phyloP scores from a whole-genome alignment of 1,284 basidiomycete genomes.

The Ustilago cynodontis region DNA sequence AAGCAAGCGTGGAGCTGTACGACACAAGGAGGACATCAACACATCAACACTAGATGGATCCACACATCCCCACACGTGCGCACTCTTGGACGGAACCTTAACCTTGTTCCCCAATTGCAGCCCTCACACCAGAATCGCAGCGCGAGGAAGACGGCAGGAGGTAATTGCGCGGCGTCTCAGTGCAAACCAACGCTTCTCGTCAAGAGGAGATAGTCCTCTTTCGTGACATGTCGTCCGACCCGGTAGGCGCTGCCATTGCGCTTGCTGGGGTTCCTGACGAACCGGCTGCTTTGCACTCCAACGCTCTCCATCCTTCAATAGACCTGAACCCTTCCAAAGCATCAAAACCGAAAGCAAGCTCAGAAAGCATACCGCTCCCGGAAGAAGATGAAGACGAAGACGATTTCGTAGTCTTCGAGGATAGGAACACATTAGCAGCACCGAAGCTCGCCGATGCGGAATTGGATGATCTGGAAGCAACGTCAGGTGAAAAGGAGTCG shows the following conservation, averaged over 20 bases:
- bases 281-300: slow-evolving; percentile 41
- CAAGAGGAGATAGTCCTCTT: neutral
- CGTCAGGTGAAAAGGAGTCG: neutral
- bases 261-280: slow-evolving; percentile 51
- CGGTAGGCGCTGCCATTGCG: slow-evolving; percentile 58
- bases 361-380: slow-evolving; percentile 34
- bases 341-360: slow-evolving; percentile 26
- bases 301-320: slow-evolving; percentile 27
- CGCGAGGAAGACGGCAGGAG: neutral
- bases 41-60: slow-evolving; percentile 7
- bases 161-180: neutral
- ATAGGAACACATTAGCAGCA: slow-evolving; percentile 35
- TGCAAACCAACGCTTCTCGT: neutral
- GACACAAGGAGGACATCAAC: slow-evolving; percentile 1
- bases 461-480: slow-evolving; percentile 22
- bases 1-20: neutral
- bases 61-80: neutral
- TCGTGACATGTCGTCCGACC: slow-evolving; percentile 52
- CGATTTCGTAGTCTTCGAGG: slow-evolving; percentile 59
- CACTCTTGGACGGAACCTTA: slow-evolving; percentile 1
- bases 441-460: slow-evolving; percentile 22
- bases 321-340: neutral
- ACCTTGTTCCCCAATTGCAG: neutral
- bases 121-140: neutral
- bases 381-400: slow-evolving; percentile 56